Percentiles rank a stretch among this genome's conserved stretches.
These are phyloP conservation scores for Trapa bicornis DNA, from an alignment of 345 rosid species.

Conservation along the genomic window DNA sequence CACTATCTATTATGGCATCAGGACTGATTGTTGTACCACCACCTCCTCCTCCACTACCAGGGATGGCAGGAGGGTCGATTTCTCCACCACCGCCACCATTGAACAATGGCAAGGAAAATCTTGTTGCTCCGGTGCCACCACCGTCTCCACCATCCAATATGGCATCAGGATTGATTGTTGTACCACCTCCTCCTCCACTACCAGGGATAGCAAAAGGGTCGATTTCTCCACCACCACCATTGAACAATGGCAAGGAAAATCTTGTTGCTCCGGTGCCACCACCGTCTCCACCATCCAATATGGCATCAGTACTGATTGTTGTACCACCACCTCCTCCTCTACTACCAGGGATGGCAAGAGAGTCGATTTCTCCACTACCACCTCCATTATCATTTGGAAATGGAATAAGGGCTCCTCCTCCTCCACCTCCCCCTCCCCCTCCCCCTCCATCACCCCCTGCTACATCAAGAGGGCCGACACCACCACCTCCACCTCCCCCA, in stretches of 20 bases:
- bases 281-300: too few species aligned
- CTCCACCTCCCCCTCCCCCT: constrained; percentile 22
- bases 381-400: constrained; percentile 18
- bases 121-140: too few species aligned
- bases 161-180: too few species aligned
- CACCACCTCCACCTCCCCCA: constrained; percentile 37
- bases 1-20: constrained; percentile 17
- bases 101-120: neutral
- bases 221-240: constrained; percentile 12
- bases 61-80: neutral
- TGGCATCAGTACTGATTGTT: too few species aligned
- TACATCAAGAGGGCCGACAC: constrained; percentile 7
- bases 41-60: constrained; percentile 5
- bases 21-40: constrained; percentile 1
- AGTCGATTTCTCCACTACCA: constrained; percentile 15
- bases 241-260: neutral
- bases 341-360: constrained; percentile 1
- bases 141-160: too few species aligned
- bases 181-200: neutral
- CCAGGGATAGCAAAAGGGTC: neutral
- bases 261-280: too few species aligned
- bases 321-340: neutral
- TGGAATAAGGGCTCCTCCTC: constrained; percentile 26
- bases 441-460: neutral
- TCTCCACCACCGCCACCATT: constrained; percentile 16